Percentiles rank a stretch among this genome's conserved stretches.
These are phyloP conservation scores for Populus simonii DNA, from an alignment of 345 rosid genomes.

Conservation along the genomic window DNA sequence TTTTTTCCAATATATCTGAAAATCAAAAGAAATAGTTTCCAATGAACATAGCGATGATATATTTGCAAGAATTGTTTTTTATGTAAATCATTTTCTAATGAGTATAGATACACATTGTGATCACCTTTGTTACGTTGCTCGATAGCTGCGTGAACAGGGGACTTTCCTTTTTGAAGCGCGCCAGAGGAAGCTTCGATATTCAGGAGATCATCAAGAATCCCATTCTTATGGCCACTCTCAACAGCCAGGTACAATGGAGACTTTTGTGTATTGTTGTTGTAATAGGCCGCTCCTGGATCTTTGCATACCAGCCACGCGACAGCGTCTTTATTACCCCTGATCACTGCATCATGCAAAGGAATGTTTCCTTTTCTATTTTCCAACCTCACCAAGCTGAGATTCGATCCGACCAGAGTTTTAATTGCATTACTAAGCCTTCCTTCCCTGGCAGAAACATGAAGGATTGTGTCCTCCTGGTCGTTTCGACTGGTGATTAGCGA, in stretches of 20 bases:
- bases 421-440: background rate
- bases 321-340: background rate
- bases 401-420: background rate
- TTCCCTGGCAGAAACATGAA: slow-evolving; percentile 1
- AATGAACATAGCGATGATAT: background rate
- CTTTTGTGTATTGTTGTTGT: background rate
- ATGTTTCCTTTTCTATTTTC: background rate
- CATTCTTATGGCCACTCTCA: background rate
- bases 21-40: background rate
- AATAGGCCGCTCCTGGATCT: background rate
- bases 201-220: background rate
- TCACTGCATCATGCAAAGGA: slow-evolving; percentile 1
- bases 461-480: background rate
- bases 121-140: background rate
- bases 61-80: background rate
- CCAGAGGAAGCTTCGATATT: background rate
- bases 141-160: slow-evolving; percentile 1
- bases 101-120: background rate
- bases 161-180: background rate
- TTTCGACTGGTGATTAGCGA: background rate
- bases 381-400: background rate
- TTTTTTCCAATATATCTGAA: slow-evolving; percentile 14
- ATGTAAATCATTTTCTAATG: background rate
- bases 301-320: background rate
- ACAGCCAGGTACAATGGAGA: slow-evolving; percentile 9